Evolutionary conservation across 164 flowering plant genomes (phyloP).

Genomic region (Annona squamosa): DNA sequence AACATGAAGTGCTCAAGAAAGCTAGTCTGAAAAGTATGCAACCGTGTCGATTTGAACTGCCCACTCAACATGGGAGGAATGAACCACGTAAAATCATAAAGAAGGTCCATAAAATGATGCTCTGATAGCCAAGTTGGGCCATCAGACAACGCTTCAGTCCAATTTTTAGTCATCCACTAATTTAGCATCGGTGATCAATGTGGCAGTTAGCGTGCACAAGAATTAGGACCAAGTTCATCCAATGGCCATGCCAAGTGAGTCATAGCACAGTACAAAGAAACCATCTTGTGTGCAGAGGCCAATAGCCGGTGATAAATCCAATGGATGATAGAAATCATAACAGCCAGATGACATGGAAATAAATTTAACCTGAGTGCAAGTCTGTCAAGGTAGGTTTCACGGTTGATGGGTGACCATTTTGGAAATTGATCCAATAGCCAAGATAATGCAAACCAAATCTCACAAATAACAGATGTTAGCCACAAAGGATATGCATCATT

Average conservation of each 20-base stretch:
- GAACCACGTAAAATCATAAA: background rate
- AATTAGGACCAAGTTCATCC: too few relatives aligned
- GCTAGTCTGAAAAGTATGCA: background rate
- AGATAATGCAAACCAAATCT: conserved; percentile 96
- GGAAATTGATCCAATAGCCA: conserved; percentile 99
- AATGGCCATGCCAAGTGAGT: too few relatives aligned
- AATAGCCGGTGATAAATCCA: background rate
- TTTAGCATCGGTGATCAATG: too few relatives aligned
- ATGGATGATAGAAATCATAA: background rate
- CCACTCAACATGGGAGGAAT: background rate
- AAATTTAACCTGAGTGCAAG: conserved; percentile 74
- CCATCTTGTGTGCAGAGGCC: too few relatives aligned
- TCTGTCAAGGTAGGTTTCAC: conserved; percentile 95
- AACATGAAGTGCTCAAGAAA: background rate
- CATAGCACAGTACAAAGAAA: too few relatives aligned
- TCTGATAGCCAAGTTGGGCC: too few relatives aligned
- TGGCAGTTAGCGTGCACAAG: too few relatives aligned
- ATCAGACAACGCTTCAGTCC: too few relatives aligned
- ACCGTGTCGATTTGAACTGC: background rate
- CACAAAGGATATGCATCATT: conserved; percentile 85
- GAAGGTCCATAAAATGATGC: background rate
- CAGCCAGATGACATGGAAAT: background rate
- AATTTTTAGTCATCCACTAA: too few relatives aligned
- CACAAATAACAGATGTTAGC: conserved; percentile 90
- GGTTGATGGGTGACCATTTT: conserved; percentile 90